Conservation (phyloP, 805 yeast genomes). For the Cyberlindnera maritima region DNA sequence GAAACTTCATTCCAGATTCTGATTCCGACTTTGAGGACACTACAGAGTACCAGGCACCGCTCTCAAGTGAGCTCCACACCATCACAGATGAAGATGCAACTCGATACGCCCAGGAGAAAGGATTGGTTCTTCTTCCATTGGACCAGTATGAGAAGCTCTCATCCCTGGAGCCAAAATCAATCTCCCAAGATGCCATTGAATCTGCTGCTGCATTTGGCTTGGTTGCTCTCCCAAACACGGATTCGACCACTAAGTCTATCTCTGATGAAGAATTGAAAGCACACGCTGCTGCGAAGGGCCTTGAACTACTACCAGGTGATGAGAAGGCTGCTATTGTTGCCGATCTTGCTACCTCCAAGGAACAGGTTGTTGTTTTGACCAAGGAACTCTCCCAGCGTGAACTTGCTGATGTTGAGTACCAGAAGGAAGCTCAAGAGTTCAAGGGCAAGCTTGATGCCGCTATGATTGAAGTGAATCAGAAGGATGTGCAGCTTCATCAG, state of each 20-base stretch:
- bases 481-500: neutral
- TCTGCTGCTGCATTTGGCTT: slow-evolving; percentile 12
- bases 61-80: slow-evolving; percentile 22
- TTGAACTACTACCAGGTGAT: slow-evolving; percentile 1
- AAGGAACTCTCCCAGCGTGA: slow-evolving; percentile 17
- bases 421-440: slow-evolving; percentile 23
- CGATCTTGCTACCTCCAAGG: neutral
- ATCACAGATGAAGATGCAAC: slow-evolving; percentile 28
- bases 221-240: slow-evolving; percentile 12
- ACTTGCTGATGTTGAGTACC: slow-evolving; percentile 20
- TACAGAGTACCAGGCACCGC: slow-evolving; percentile 20
- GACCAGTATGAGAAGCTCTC: slow-evolving; percentile 18
- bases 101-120: slow-evolving; percentile 30
- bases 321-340: neutral
- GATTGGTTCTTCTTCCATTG: slow-evolving; percentile 27
- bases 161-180: neutral
- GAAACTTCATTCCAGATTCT: slow-evolving; percentile 21
- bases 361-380: slow-evolving; percentile 4
- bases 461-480: slow-evolving; percentile 4
- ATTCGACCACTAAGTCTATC: slow-evolving; percentile 5
- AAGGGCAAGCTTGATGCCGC: slow-evolving; percentile 21
- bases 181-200: slow-evolving; percentile 19
- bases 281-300: slow-evolving; percentile 6
- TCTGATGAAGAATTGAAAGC: slow-evolving; percentile 18
- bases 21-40: slow-evolving; percentile 27